Evolutionary conservation across 768 basidiomycete species (phyloP), one percentile per base, ranked within the genome.

Genomic region (Pleurotus platypus): DNA sequence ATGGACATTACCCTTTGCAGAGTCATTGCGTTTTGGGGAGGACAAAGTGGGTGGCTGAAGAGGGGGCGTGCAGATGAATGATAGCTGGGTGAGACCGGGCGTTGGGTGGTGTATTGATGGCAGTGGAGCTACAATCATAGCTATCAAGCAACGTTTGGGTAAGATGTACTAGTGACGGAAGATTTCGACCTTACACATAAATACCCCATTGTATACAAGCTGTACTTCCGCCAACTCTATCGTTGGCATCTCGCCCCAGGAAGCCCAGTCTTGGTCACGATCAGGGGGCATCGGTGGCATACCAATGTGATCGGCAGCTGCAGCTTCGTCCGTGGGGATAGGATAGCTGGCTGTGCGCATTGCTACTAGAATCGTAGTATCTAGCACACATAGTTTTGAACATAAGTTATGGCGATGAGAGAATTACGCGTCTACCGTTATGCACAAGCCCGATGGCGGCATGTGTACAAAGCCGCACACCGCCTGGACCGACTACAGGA

Each of bases 171-270:
- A 6, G 13, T 46, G 11, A n/a, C 18, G 43, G 26, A 46, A 20
- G 16, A 11, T 20, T 35, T 16, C 9, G 49, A 15, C 58, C 78
- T 59, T 70, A 85, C 84, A 70, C 58, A 81, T 74, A 5, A 60
- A 55, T 35, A 58, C 35, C 35, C 78, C 75, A 56, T 84, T 79
- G 53, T 79, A 80, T 35, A 72, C 68, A 13, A 89, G 64, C 26
- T 75, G 75, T 8, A 87, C 75, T 68, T 87, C 84, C 54, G 75
- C 82, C n/a, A 90, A 60, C 37, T 86, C 81, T 58, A 90, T 80
- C 2, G 67, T 75, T 5, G 72, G 70, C 53, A 88, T 85, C 64
- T 88, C 86, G 4, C 83, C 80, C 70, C 80, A 81, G 45, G 73
- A 69, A 48, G 86, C 85, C 79, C 80, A 78, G 40, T 75, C 71